Base-by-base conservation (phyloP, 805 yeast species). In the Hanseniaspora mollemarum region DNA sequence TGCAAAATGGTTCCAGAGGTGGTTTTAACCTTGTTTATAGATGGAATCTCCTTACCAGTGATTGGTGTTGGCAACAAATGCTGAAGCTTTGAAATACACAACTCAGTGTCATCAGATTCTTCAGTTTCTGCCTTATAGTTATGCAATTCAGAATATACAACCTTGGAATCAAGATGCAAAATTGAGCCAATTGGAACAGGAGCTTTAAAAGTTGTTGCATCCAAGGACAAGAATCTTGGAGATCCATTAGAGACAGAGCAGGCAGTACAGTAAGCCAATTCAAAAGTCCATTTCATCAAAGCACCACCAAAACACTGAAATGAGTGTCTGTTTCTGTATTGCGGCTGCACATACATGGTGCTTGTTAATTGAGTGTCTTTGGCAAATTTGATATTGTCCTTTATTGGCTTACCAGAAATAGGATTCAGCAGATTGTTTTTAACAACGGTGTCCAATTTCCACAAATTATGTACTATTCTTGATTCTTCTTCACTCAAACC, bases 121-220 rank as follows among this genome's bases (percentile, higher is more conserved):
- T 24, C 38, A 19, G 2, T 72, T 13, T 32, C 50, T 68, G 48
- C 66, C 53, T 52, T 55, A 49, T 67, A 68, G 31, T 61, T 54
- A 59, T 78, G 81, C 48, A 85, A 67, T 62, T 86, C 94, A 2
- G 96, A 87, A 66, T 88, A 87, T 22, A 83, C 86, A 7, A 88
- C 85, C 19, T 81, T 71, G 0, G 96, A 92, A 49, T 78, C 75
- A 79, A 87, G 78, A 56, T 80, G 83, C 54, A 88, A 69, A 8
- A 90, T 95, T 1, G 88, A 80, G 1, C 97, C 96, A 16, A 88
- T 96, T 1, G 96, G 96, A 7, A 88, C 97, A 2, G 97, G 97
- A 18, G 88, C 83, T 60, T 83, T 80, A 73, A 88, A 88, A 22
- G 94, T 83, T 39, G 95, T 87, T 21, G 92, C 82, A 63, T 88